Evolutionary conservation across 306 rosid species (phyloP), one percentile per base, ranked within the genome.

Genomic region (Rosa persica): DNA sequence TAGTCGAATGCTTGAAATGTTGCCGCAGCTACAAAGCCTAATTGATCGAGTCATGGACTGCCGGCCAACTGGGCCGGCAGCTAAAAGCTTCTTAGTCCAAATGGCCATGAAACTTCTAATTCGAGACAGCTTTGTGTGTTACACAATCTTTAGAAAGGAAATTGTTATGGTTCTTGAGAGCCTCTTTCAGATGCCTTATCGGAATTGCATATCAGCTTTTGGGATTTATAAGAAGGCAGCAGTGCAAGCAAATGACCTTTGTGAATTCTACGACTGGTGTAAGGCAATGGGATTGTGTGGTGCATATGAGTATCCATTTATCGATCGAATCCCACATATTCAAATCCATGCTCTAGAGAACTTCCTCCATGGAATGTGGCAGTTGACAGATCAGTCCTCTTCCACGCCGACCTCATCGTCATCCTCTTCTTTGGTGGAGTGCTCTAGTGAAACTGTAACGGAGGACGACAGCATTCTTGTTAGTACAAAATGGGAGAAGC

Each of bases 41-140:
- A 88, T 88, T 16, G 98, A 92, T 13, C 84, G 87, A 48, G 92
- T 78, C 12, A 92, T 92, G 83, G 90, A 86, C 22, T 94, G 98
- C 74, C 76, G 83, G 27, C 96, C 96, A 1, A 69, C 51, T 0
- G 87, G 89, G 23, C 62, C 69, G 5, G 90, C 89, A 54, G 55
- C 82, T 1, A 46, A 16, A 40, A 87, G 93, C 70, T 58, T 74
- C 65, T 34, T 86, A 0, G 89, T 92, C 4, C 87, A 81, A 19
- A 64, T 78, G 3, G 93, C 90, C 0, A 92, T 87, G 96, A 88
- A 82, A 52, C 83, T 79, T 40, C 79, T 94, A 23, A 52, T 92
- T 5, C 77, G 92, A 6, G 94, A 94, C 27, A 90, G 94, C 74
- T 89, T 92, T 43, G 16, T 22, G 65, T 92, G 86, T 34, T 89